Evolutionary conservation across 805 yeast genomes (phyloP).

Genomic region (Lachancea lanzarotensis): DNA sequence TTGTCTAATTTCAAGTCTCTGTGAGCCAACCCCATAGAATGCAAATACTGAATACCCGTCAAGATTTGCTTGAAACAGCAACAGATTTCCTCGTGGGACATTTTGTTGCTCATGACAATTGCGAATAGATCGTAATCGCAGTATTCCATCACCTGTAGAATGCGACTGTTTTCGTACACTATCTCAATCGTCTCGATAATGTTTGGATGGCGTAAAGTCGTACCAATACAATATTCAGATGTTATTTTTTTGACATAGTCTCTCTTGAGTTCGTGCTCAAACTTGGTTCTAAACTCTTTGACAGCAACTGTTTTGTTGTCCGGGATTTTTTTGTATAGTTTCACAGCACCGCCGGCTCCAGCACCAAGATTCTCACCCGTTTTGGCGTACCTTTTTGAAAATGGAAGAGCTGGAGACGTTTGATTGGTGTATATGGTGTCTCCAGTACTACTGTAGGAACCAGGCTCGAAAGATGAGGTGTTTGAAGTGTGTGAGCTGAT

Average conservation of each 20-base stretch:
- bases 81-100: conserved; percentile 70
- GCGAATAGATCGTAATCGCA: conserved; percentile 92
- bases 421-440: conserved; percentile 32
- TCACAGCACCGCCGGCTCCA: conserved; percentile 92
- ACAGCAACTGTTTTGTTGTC: conserved; percentile 82
- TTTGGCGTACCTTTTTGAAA: conserved; percentile 69
- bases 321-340: conserved; percentile 56
- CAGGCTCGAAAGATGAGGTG: conserved; percentile 20
- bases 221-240: conserved; percentile 90
- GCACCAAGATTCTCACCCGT: conserved; percentile 86
- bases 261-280: conserved; percentile 64
- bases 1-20: conserved; percentile 89
- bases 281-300: conserved; percentile 79
- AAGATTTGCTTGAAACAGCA: conserved; percentile 87
- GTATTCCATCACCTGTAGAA: conserved; percentile 90
- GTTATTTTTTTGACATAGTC: conserved; percentile 91
- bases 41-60: conserved; percentile 75
- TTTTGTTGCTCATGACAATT: conserved; percentile 87
- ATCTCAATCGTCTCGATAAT: conserved; percentile 88
- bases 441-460: conserved; percentile 34
- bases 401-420: conserved; percentile 43
- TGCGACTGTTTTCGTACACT: conserved; percentile 78
- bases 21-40: conserved; percentile 80
- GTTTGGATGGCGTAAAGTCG: conserved; percentile 82
- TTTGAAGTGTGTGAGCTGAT: conserved; percentile 16